Base-by-base conservation (phyloP, 2,329 filamentous ascomycete species). In the Diaporthe aspalathi region DNA sequence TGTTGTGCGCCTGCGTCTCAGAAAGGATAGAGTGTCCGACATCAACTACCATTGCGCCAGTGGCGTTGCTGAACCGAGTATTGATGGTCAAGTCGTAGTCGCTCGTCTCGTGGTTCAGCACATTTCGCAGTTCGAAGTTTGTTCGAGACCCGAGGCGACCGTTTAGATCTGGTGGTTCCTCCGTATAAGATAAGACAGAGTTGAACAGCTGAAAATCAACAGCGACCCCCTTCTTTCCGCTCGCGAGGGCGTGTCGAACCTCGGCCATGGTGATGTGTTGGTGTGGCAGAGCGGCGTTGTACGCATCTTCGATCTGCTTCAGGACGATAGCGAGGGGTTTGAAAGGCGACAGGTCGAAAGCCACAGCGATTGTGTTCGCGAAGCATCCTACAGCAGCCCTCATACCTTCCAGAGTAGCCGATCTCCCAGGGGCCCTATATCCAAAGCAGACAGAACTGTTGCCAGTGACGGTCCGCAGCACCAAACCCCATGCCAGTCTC, bases 401-500 rank as follows among this genome's bases (percentile, higher is more conserved):
- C 56, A 87, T 79, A 0, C 82, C 84, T 0, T 80, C 75, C 5
- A 83, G 78, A 0, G 84, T 80, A 3, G 84, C 80, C 20, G 85
- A 83, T 5, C 86, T 80, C 0, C 85, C 85, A 0, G 80, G 77
- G 3, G 84, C 82, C 43, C 84, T 83, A 70, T 83, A 87, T 0
- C 89, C 89, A 73, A 91, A 91, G 47, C 85, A 84, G 9, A 90
- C 84, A 14, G 84, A 83, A 27, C 86, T 81, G 20, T 82, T 82
- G 1, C 87, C 87, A 3, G 87, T 84, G 74, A 89, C 90, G 1
- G 84, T 82, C 2, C 87, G 85, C 0, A 90, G 80, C 0, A 90
- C 82, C 24, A 91, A 80, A 0, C 84, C 87, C 89, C 89, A 91
- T 0, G 89, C 88, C n/a, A 89, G 83, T 29, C 87, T 85, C 5